Conservation (phyloP, 192 early-diverging fungal genomes). For the Anaeromyces robustus region DNA sequence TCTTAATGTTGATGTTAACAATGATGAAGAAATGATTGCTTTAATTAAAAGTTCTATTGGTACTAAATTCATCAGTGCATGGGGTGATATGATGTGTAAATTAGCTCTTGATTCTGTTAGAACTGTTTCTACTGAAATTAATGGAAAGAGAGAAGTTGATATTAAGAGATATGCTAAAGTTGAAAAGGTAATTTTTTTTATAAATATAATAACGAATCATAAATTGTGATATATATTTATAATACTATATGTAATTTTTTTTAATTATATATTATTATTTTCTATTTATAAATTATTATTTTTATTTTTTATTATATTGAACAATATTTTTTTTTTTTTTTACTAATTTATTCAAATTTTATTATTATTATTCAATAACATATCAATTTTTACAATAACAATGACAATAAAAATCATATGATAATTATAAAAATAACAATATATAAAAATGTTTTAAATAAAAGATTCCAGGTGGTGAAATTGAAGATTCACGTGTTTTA, state of each 20-base stretch:
- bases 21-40: constrained; percentile 75
- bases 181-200: constrained; percentile 56
- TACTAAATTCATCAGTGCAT: constrained; percentile 89
- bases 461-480: constrained; percentile 91
- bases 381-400: too few relatives aligned
- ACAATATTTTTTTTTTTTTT: too few relatives aligned
- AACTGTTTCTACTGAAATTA: constrained; percentile 46
- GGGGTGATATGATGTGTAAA: constrained; percentile 95
- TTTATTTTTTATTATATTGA: too few relatives aligned
- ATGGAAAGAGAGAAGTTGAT: constrained; percentile 81
- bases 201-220: too few relatives aligned
- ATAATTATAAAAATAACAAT: too few relatives aligned
- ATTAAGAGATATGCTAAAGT: constrained; percentile 95
- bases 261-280: too few relatives aligned
- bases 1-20: constrained; percentile 62
- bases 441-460: neutral
- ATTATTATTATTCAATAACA: too few relatives aligned
- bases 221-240: too few relatives aligned
- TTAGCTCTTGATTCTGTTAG: constrained; percentile 93
- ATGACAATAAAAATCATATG: too few relatives aligned
- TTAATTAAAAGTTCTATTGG: constrained; percentile 87
- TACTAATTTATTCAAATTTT: too few relatives aligned
- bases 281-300: too few relatives aligned
- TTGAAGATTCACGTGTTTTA: constrained; percentile 86
- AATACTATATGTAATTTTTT: too few relatives aligned